Evolutionary conservation across 805 yeast genomes (phyloP), one percentile per base, ranked within the genome.

Genomic region (Grigorovia jiainica): DNA sequence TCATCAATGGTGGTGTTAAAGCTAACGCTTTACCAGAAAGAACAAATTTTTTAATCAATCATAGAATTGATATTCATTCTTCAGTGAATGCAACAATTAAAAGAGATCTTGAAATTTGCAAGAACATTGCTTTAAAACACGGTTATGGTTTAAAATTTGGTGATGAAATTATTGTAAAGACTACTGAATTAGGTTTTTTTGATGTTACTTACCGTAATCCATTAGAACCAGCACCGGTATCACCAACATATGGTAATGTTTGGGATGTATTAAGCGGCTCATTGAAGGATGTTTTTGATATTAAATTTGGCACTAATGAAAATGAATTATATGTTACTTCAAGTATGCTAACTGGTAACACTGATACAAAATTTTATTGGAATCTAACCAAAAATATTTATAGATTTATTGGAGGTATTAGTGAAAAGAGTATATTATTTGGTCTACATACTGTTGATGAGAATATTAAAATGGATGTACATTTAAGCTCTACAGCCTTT

Each of bases 1-100:
- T 79, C 19, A 67, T 85, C 45, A 54, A 62, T 10, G 92, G 92
- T 23, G 95, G 94, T 35, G 72, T 78, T 44, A 84, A 84, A 61
- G 70, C 79, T 20, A 84, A 84, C 54, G 87, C 92, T 1, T 63
- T 84, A 37, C 94, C 95, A 3, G 90, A 83, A 55, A 60, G 67
- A 20, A 75, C 75, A 3, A 58, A 62, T 24, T 65, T 78, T 33
- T 54, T 70, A 29, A 66, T 80, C 34, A 82, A 85, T 60, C 82
- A 81, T 53, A 69, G 94, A 54, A 68, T 83, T 43, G 72, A 76
- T 16, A 63, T 77, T 36, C 86, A 78, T 47, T 70, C 78, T 13
- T 61, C 70, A 17, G 66, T 72, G 1, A 60, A 64, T 5, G 70
- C 65, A 16, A 71, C 70, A 4, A 49, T 64, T 15, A 65, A 67